Evolutionary conservation across 2,329 filamentous ascomycete species (phyloP).

Genomic region (Colletotrichum godetiae): DNA sequence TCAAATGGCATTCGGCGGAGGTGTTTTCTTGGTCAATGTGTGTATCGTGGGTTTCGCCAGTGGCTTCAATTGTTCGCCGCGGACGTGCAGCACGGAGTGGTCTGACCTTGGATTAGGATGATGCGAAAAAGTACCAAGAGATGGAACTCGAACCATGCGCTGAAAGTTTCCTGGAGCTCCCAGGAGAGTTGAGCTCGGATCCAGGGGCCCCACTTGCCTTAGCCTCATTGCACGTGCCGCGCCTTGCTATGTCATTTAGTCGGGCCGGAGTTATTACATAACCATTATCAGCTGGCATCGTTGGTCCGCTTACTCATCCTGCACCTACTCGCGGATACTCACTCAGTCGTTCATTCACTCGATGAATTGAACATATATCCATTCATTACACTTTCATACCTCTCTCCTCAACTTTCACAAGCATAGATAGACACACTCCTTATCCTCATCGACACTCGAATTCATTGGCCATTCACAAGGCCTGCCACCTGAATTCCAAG

Average conservation of each 20-base stretch:
- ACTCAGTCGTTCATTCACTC: neutral
- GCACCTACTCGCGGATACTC: neutral
- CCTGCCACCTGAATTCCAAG: slow-evolving; percentile 13
- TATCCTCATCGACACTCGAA: neutral
- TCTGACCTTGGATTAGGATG: slow-evolving; percentile 19
- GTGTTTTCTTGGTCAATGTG: neutral
- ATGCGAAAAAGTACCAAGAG: neutral
- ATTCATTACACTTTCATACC: neutral
- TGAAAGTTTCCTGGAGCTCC: slow-evolving; percentile 8
- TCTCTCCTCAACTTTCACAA: neutral
- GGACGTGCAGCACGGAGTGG: slow-evolving; percentile 5
- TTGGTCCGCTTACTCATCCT: neutral
- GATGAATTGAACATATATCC: too few relatives aligned
- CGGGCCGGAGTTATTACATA: neutral
- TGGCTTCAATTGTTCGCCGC: neutral
- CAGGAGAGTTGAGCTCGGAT: slow-evolving; percentile 25
- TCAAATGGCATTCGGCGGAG: neutral
- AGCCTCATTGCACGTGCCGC: slow-evolving; percentile 13
- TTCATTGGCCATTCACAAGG: neutral
- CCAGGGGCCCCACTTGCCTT: neutral
- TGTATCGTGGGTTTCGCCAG: neutral
- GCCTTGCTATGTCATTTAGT: slow-evolving; percentile 1
- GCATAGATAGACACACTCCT: neutral
- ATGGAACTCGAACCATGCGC: neutral
- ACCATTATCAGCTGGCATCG: neutral